These are phyloP conservation scores for Fusarium bactridioides DNA, from an alignment of 2,329 filamentous ascomycete genomes.

Conservation along the genomic window DNA sequence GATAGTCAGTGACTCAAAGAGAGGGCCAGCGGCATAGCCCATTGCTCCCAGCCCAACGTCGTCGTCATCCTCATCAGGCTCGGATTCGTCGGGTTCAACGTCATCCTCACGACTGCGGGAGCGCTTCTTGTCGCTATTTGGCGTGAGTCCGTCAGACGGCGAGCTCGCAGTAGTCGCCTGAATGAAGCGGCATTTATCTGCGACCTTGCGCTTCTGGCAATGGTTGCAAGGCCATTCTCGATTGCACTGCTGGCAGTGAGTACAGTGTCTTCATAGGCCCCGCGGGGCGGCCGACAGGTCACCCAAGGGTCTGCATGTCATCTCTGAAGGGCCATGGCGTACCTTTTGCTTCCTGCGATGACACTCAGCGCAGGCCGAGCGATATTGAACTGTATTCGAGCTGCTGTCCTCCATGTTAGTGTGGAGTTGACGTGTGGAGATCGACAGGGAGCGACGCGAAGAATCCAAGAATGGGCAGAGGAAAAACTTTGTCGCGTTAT, in stretches of 20 bases:
- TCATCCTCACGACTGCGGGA: constrained; percentile 32
- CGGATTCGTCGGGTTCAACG: constrained; percentile 21
- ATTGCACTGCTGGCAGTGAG: constrained; percentile 45
- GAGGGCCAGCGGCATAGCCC: constrained; percentile 46
- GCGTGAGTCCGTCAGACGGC: constrained; percentile 24
- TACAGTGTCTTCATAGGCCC: constrained; percentile 46
- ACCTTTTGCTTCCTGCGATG: constrained; percentile 52
- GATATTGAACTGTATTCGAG: constrained; percentile 49
- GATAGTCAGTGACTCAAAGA: constrained; percentile 41
- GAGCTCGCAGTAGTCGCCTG: constrained; percentile 31
- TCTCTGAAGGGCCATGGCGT: not conserved
- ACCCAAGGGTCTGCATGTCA: not conserved
- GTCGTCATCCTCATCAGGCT: constrained; percentile 38
- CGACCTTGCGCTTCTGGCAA: constrained; percentile 50
- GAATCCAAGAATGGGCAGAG: constrained; percentile 13
- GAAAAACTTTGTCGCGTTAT: constrained; percentile 34
- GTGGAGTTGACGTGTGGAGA: constrained; percentile 39
- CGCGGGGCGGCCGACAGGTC: not conserved
- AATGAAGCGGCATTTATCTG: constrained; percentile 46
- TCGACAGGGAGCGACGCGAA: constrained; percentile 31
- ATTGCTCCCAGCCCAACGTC: constrained; percentile 44
- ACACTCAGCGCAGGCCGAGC: constrained; percentile 54
- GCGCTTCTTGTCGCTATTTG: constrained; percentile 36
- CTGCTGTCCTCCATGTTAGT: constrained; percentile 50
- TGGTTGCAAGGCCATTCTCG: constrained; percentile 51